phyloP scores from a whole-genome alignment of 75 land plant genomes.

The Pinus taeda region DNA sequence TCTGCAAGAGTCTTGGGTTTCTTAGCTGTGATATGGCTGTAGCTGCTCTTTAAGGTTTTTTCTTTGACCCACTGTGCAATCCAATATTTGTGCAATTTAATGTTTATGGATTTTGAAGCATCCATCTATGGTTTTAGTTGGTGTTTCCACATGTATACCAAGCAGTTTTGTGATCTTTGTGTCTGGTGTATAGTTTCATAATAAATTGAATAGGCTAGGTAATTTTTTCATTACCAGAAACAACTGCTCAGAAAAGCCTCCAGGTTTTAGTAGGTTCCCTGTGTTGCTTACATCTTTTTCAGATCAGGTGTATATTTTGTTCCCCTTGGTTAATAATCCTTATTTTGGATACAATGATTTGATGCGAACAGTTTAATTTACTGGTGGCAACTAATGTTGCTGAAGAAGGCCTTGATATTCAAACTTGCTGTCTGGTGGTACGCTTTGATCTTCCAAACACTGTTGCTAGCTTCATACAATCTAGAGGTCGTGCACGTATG shows the following conservation, averaged over 20 bases:
- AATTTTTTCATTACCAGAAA: neutral
- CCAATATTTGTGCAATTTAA: too few species aligned
- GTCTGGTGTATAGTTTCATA: neutral
- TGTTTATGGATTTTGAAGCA: too few species aligned
- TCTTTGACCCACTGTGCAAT: too few species aligned
- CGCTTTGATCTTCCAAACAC: slow-evolving; percentile 95
- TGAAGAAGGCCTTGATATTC: slow-evolving; percentile 99
- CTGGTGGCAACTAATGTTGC: slow-evolving; percentile 96
- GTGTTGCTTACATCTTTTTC: neutral
- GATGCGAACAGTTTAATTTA: slow-evolving; percentile 61
- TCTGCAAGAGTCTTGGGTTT: too few species aligned
- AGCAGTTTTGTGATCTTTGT: neutral
- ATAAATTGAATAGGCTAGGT: neutral
- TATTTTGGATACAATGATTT: slow-evolving; percentile 7
- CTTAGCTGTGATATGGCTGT: too few species aligned
- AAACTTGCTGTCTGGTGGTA: slow-evolving; percentile 85
- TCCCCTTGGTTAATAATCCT: neutral
- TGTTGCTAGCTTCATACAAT: slow-evolving; percentile 87
- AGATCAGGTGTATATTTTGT: neutral
- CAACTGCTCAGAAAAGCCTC: neutral
- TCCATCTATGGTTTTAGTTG: too few species aligned
- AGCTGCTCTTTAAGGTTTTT: too few species aligned
- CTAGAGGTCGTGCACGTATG: slow-evolving; percentile 97
- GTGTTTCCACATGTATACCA: too few species aligned
- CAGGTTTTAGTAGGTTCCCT: neutral